These are phyloP conservation scores for Paramecium biaurelia DNA, from an alignment of 73 alveolate species.

Conservation along the genomic window DNA sequence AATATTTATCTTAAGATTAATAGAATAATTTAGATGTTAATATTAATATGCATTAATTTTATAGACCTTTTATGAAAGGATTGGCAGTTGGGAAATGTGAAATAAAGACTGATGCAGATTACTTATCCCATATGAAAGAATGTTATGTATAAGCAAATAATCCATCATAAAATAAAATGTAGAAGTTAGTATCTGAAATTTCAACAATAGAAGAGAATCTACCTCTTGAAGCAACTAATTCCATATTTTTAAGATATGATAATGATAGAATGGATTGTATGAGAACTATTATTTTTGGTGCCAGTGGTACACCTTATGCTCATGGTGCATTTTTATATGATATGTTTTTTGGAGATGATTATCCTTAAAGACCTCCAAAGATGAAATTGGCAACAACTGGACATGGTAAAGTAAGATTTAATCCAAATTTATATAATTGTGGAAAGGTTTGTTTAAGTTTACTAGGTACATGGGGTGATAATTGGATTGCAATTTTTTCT, in stretches of 20 bases:
- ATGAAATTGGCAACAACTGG: slow-evolving; percentile 91
- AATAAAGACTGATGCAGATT: neutral
- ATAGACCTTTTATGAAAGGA: neutral
- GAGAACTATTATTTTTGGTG: slow-evolving; percentile 94
- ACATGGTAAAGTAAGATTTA: slow-evolving; percentile 85
- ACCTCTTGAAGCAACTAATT: slow-evolving; percentile 91
- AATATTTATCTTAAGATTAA: neutral
- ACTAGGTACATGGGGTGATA: slow-evolving; percentile 97
- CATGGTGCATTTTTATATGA: slow-evolving; percentile 95
- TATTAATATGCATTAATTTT: neutral
- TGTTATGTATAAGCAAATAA: neutral
- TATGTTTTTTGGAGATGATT: slow-evolving; percentile 85
- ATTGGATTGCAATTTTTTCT: slow-evolving; percentile 95
- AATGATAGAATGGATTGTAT: slow-evolving; percentile 89
- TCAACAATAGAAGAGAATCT: slow-evolving; percentile 90
- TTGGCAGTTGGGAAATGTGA: slow-evolving; percentile 3
- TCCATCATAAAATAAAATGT: slow-evolving; percentile 52
- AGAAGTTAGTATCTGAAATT: slow-evolving; percentile 87
- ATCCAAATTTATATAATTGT: slow-evolving; percentile 93
- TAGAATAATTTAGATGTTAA: neutral
- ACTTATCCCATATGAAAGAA: neutral
- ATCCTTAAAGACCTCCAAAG: slow-evolving; percentile 93
- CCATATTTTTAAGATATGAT: slow-evolving; percentile 93
- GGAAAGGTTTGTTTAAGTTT: slow-evolving; percentile 95
- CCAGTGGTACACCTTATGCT: slow-evolving; percentile 95